Evolutionary conservation across 768 basidiomycete genomes (phyloP), one percentile per base, ranked within the genome.

Genomic region (Phaeotremella skinneri): DNA sequence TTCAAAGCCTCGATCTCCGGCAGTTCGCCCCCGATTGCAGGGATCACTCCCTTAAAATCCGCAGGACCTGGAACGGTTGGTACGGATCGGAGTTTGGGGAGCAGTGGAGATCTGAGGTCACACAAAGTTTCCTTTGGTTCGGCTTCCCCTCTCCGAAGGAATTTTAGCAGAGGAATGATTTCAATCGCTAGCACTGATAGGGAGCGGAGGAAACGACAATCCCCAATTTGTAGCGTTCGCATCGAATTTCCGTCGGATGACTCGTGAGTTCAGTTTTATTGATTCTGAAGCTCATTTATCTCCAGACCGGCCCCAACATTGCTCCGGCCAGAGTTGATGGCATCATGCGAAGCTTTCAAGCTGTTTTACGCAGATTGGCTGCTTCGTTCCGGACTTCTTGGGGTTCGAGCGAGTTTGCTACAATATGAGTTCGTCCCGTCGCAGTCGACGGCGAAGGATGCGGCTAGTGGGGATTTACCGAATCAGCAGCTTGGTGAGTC

Each of bases 291-390:
- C 23, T 45, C 23, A 20, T 21, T 45, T 21, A 45, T 25, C 6
- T 29, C 20, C 27, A 68, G 67, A 5, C 61, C 65, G 7, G 23
- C 55, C 21, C 64, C 63, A 2, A 52, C 61, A 4, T 52, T 74
- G 13, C 55, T 69, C 7, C 56, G 66, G 1, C 63, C 55, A 5
- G 58, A 62, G 13, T 54, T 53, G 26, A 26, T 43, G 41, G n/a
- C 41, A 9, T 51, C 29, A 21, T 70, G 64, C 58, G 69, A 73
- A 45, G 57, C 48, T 6, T 69, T 60, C 52, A 69, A 68, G 21
- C 37, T 68, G 3, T 59, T 68, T 11, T 76, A 76, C 59, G 68
- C 70, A 3, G 72, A 74, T 55, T 69, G 69, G 53, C 62, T 76
- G 6, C 63, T 71, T 32, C 70, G 73, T 1, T 61, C 60, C 50